Conservation (phyloP, 73 alveolate species). For the Urostyla sp. region DNA sequence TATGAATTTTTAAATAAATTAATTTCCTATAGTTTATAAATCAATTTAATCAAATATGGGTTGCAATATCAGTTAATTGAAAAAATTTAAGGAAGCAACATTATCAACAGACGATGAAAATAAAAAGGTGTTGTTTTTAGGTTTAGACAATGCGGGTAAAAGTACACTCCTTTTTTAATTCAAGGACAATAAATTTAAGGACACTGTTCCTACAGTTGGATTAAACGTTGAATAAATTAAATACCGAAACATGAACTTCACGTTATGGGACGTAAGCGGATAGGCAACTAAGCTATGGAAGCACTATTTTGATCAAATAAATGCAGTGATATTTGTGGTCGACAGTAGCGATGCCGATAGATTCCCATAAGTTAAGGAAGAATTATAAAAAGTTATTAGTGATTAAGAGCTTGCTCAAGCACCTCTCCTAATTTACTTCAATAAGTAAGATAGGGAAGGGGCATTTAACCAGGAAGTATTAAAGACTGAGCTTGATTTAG, state of each 20-base stretch:
- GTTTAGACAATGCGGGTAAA: slow-evolving; percentile 93
- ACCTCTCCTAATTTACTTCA: slow-evolving; percentile 76
- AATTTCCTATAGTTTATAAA: neutral
- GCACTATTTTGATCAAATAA: slow-evolving; percentile 97
- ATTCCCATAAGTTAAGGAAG: slow-evolving; percentile 69
- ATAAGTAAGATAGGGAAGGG: slow-evolving; percentile 69
- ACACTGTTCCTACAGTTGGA: slow-evolving; percentile 88
- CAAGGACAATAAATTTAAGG: slow-evolving; percentile 74
- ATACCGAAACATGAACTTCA: slow-evolving; percentile 75
- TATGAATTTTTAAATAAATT: no score
- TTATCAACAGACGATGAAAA: slow-evolving; percentile 41
- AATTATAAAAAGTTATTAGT: slow-evolving; percentile 65
- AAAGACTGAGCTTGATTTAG: slow-evolving; percentile 21
- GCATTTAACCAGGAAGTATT: slow-evolving; percentile 56
- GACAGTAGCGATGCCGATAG: slow-evolving; percentile 79
- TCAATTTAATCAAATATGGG: slow-evolving; percentile 43
- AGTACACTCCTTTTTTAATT: slow-evolving; percentile 80
- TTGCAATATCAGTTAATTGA: slow-evolving; percentile 35
- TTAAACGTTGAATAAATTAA: slow-evolving; percentile 80
- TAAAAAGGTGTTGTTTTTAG: slow-evolving; percentile 76
- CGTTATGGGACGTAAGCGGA: slow-evolving; percentile 90
- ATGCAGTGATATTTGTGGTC: slow-evolving; percentile 82
- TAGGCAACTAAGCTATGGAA: slow-evolving; percentile 96
- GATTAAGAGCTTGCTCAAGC: slow-evolving; percentile 79
- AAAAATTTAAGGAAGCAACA: slow-evolving; percentile 46